Percentiles rank a stretch among this genome's conserved stretches.
Evolutionary conservation across 345 rosid genomes (phyloP).

Genomic region (Populus alba): DNA sequence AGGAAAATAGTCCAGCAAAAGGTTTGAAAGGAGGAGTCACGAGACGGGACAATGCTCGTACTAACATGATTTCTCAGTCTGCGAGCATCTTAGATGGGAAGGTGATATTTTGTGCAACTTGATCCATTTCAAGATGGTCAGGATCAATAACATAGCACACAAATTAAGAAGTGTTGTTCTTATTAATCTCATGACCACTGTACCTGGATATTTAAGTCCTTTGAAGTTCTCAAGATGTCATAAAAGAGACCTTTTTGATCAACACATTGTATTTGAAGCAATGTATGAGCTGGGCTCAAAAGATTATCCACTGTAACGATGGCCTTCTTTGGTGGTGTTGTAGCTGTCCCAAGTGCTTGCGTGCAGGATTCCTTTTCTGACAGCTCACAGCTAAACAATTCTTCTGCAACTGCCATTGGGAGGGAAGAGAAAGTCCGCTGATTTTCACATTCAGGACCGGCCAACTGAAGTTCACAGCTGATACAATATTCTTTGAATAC

Average conservation of each 20-base stretch:
- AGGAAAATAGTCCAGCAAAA: not conserved
- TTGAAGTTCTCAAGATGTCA: conserved; percentile 32
- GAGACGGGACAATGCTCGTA: not conserved
- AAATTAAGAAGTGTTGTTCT: not conserved
- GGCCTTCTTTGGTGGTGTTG: conserved; percentile 8
- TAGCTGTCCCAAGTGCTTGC: not conserved
- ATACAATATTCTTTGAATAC: conserved; percentile 22
- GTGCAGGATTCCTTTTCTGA: conserved; percentile 4
- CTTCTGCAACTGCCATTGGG: conserved; percentile 22
- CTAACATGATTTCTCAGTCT: not conserved
- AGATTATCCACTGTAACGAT: conserved; percentile 24
- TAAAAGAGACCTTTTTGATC: conserved; percentile 34
- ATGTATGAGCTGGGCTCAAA: conserved; percentile 34
- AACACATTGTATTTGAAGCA: conserved; percentile 30
- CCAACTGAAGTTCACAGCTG: conserved; percentile 32
- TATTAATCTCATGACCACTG: not conserved
- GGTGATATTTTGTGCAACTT: not conserved
- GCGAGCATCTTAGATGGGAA: not conserved
- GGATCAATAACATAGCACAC: not conserved
- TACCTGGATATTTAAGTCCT: conserved; percentile 31
- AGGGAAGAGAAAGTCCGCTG: conserved; percentile 24
- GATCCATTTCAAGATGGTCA: not conserved
- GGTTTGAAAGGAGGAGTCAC: not conserved
- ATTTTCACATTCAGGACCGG: conserved; percentile 26
- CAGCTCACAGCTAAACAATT: conserved; percentile 19